Evolutionary conservation across 345 rosid species (phyloP).

Genomic region (Nephelium lappaceum): DNA sequence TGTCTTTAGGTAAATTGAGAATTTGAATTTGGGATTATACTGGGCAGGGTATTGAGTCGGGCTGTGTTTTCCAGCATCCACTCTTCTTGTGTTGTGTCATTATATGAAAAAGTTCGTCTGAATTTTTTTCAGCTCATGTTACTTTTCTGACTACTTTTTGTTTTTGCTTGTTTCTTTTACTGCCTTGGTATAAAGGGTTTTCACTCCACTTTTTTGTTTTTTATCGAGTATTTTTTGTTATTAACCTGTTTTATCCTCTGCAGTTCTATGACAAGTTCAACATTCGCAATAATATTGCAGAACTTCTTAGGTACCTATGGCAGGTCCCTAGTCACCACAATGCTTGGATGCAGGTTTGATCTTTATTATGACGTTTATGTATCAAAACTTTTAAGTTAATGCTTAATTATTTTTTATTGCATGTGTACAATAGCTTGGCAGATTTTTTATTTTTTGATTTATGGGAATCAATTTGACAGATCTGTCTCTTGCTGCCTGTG

Average conservation of each 20-base stretch:
- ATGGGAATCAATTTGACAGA: neutral
- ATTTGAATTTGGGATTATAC: neutral
- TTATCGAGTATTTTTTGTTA: neutral
- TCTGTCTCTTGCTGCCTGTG: neutral
- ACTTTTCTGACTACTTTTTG: neutral
- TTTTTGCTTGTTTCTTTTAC: neutral
- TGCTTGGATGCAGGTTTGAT: constrained; percentile 90
- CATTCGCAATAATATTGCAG: constrained; percentile 97
- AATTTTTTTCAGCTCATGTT: neutral
- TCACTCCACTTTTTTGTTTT: neutral
- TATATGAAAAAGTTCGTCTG: neutral
- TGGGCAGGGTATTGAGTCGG: neutral
- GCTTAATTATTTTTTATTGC: too few species aligned
- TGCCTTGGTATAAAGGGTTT: neutral
- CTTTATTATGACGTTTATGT: constrained; percentile 12
- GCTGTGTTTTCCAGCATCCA: neutral
- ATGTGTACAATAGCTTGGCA: neutral
- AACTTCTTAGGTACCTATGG: constrained; percentile 97
- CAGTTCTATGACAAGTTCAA: constrained; percentile 99
- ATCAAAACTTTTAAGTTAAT: constrained; percentile 11
- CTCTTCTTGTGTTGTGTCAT: neutral
- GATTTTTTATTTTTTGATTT: too few species aligned
- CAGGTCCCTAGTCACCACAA: constrained; percentile 98
- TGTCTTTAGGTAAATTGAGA: neutral
- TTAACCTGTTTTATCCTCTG: constrained; percentile 26